phyloP scores from a whole-genome alignment of 495 filamentous ascomycete species.

The Trypethelium eluteriae region DNA sequence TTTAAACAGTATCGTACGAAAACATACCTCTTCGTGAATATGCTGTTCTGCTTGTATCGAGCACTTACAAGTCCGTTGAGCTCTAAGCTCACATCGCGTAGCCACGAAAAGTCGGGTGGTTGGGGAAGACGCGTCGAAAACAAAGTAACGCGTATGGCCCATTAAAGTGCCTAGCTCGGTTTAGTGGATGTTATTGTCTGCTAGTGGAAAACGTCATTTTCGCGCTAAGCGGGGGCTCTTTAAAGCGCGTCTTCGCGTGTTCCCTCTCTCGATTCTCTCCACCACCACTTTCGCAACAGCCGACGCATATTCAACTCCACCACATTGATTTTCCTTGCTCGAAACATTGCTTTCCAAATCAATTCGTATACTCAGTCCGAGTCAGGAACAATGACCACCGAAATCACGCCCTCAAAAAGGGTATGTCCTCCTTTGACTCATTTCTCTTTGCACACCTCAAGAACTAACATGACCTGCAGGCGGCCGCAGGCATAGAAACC shows the following conservation, averaged over 20 bases:
- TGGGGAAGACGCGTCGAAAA: background rate
- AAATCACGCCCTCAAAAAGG: conserved; percentile 30
- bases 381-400: conserved; percentile 21
- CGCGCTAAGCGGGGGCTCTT: background rate
- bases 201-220: background rate
- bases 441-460: background rate
- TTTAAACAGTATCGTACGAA: background rate
- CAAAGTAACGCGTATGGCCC: background rate
- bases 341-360: background rate
- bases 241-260: conserved; percentile 6
- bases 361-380: background rate
- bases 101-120: background rate
- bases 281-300: background rate
- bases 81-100: background rate
- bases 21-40: too few species aligned
- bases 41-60: too few species aligned
- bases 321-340: background rate
- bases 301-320: background rate
- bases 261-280: background rate
- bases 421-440: conserved; percentile 20
- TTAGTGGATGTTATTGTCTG: background rate
- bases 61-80: too few species aligned
- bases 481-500: conserved; percentile 41
- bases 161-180: background rate
- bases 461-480: conserved; percentile 17